Percentiles rank a stretch among this genome's conserved stretches.
These are phyloP conservation scores for Mrakia hoshinonis DNA, from an alignment of 768 basidiomycete genomes.

Conservation along the genomic window DNA sequence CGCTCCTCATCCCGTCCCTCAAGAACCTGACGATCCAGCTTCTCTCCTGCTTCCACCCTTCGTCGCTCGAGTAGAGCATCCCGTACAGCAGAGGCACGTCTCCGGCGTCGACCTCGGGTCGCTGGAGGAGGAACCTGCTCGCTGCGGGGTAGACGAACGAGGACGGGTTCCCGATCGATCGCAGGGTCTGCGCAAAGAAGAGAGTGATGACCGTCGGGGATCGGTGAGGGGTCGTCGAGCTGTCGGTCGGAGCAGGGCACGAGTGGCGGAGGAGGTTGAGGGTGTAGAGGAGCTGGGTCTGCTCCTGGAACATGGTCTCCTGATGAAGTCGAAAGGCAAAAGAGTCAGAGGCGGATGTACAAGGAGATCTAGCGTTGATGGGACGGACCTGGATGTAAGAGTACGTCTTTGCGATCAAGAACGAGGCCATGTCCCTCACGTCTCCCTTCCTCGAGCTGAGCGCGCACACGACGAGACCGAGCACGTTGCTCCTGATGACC, in stretches of 20 bases:
- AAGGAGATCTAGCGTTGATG: neutral
- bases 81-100: constrained; percentile 88
- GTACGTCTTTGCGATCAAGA: constrained; percentile 56
- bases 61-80: constrained; percentile 70
- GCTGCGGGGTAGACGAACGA: constrained; percentile 80
- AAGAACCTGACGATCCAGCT: constrained; percentile 79
- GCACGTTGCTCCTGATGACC: constrained; percentile 69
- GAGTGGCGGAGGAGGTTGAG: constrained; percentile 58
- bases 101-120: constrained; percentile 64
- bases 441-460: constrained; percentile 58
- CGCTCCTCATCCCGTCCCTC: constrained; percentile 64
- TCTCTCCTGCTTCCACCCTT: constrained; percentile 80
- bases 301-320: constrained; percentile 66
- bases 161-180: constrained; percentile 75
- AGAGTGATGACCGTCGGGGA: constrained; percentile 72
- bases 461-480: constrained; percentile 61
- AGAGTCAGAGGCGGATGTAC: neutral
- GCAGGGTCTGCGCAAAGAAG: constrained; percentile 70
- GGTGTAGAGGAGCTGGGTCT: constrained; percentile 62
- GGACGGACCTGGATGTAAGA: constrained; percentile 54
- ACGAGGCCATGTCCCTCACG: constrained; percentile 55
- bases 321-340: constrained; percentile 29
- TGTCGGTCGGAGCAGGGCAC: constrained; percentile 42
- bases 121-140: constrained; percentile 79
- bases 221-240: constrained; percentile 45